Evolutionary conservation across 768 basidiomycete species (phyloP).

Genomic region (Tricholoma saponaceum): DNA sequence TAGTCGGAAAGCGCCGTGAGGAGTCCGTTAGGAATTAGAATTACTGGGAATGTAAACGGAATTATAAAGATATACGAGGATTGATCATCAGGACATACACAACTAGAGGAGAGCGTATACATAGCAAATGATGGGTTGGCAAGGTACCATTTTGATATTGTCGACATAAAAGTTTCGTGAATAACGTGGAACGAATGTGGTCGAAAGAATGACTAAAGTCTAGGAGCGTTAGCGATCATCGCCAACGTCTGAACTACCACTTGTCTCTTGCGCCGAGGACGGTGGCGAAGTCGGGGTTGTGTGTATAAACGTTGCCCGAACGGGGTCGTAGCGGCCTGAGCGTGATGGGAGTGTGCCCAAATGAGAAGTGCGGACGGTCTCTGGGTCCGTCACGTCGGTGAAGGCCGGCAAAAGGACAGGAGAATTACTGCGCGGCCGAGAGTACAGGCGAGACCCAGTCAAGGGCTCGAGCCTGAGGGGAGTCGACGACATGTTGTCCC

Average conservation of each 20-base stretch:
- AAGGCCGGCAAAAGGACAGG: slow-evolving; percentile 13
- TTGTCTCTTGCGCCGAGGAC: slow-evolving; percentile 15
- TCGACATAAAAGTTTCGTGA: slow-evolving; percentile 14
- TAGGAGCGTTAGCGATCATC: slow-evolving; percentile 13
- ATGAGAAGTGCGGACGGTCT: neutral
- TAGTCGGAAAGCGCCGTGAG: neutral
- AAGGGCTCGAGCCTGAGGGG: slow-evolving; percentile 32
- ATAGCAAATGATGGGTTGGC: slow-evolving; percentile 2
- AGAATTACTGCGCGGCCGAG: slow-evolving; percentile 24
- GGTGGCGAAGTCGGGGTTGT: slow-evolving; percentile 20
- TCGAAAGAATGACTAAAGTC: neutral
- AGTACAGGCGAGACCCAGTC: slow-evolving; percentile 31
- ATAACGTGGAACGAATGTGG: slow-evolving; percentile 9
- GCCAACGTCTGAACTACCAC: slow-evolving; percentile 12
- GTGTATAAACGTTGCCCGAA: slow-evolving; percentile 42
- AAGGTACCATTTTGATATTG: slow-evolving; percentile 7
- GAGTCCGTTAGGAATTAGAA: neutral
- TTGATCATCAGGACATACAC: neutral
- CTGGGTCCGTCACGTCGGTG: neutral
- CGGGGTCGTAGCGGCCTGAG: slow-evolving; percentile 48
- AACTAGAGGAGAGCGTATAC: slow-evolving; percentile 5
- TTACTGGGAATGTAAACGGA: neutral
- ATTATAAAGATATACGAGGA: neutral
- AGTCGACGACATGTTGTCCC: slow-evolving; percentile 45
- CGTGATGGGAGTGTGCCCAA: slow-evolving; percentile 23